Evolutionary conservation across 345 rosid genomes (phyloP).

Genomic region (Clarkia xantiana): DNA sequence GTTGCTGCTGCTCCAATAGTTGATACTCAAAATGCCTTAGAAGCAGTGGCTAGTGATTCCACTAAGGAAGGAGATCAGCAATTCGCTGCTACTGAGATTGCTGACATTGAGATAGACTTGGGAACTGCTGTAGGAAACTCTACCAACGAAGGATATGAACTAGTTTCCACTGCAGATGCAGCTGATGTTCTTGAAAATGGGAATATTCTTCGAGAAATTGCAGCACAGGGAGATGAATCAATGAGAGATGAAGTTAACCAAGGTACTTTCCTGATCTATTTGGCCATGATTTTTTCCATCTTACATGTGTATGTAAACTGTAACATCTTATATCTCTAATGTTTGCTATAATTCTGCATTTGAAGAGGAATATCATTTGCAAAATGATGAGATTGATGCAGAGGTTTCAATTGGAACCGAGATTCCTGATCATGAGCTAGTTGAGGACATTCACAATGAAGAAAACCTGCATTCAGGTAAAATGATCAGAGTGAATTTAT

Average conservation of each 20-base stretch:
- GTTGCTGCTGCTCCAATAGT: conserved; percentile 16
- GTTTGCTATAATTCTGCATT: conserved; percentile 10
- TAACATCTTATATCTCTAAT: too few species aligned
- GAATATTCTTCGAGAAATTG: conserved; percentile 14
- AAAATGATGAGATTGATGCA: conserved; percentile 44
- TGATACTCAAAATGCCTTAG: conserved; percentile 10
- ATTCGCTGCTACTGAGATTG: not conserved
- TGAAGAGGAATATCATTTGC: conserved; percentile 29
- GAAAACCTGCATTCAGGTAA: conserved; percentile 15
- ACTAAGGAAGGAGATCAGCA: conserved; percentile 1
- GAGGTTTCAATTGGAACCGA: conserved; percentile 79
- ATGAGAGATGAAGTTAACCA: conserved; percentile 16
- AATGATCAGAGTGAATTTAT: too few species aligned
- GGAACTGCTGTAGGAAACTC: not conserved
- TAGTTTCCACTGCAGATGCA: too few species aligned
- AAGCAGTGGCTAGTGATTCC: conserved; percentile 4
- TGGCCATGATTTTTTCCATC: too few species aligned
- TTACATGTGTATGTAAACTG: too few species aligned
- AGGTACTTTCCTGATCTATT: conserved; percentile 22
- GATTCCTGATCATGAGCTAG: conserved; percentile 64
- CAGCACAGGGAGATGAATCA: conserved; percentile 5
- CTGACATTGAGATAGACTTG: not conserved
- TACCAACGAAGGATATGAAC: too few species aligned
- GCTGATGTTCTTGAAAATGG: not conserved
- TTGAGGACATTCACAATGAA: conserved; percentile 29